Base-by-base conservation (phyloP, 129 eudicot genomes). In the Ambrosia trifida region DNA sequence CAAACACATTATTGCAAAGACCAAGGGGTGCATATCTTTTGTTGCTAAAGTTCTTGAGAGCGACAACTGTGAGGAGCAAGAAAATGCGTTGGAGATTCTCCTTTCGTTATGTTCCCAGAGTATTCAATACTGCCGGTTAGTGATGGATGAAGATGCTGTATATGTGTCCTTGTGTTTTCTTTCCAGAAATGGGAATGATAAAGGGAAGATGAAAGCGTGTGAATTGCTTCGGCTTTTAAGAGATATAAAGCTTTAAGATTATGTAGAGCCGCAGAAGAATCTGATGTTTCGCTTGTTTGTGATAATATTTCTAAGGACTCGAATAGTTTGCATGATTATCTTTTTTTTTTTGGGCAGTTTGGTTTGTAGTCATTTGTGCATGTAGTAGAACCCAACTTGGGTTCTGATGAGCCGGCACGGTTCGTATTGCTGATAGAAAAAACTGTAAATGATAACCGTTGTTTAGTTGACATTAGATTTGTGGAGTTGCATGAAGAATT, bases 131-230 rank as follows among this genome's bases (percentile, higher is more conserved):
- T 85, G 96, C 72, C 76, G 78, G 63, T 69, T 87, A 80, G 96
- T 85, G 18, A 82, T 89, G 95, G 85, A 75, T 30, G 96, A 89
- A 73, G 95, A 95, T 12, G n/a, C n/a, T n/a, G 85, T 89, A 11
- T 70, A 83, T 43, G 82, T 88, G 14, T 30, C 81, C 31, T 74
- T 87, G 28, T 72, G 56, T 30, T 56, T 47, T 13, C 73, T 89
- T 14, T 75, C 85, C 3, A 19, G 70, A 4, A 87, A 87, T 53
- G 98, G 96, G 40, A 93, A 68, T 36, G 81, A 87, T 5, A 83
- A 60, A 67, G 95, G 81, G 54, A 85, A 79, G 81, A 77, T 72
- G 5, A 74, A 64, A 71, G 95, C 95, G 24, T 69, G 41, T 20
- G 91, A 87, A 78, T 70, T 90, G 72, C 83, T 85, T 30, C 74